Evolutionary conservation across 2,329 filamentous ascomycete species (phyloP).

Genomic region (Aspergillus candidus): DNA sequence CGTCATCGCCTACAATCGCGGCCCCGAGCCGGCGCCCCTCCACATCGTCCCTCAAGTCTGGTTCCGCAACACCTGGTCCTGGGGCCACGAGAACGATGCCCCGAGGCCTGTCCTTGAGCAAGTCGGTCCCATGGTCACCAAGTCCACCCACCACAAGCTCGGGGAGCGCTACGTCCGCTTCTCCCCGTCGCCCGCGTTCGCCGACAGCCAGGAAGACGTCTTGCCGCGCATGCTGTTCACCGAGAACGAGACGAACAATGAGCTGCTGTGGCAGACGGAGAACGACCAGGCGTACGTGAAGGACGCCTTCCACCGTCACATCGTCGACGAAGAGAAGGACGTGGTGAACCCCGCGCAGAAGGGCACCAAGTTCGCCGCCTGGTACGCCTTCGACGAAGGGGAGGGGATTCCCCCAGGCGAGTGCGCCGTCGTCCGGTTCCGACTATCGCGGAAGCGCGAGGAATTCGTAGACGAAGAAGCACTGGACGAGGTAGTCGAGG

Average conservation of each 20-base stretch:
- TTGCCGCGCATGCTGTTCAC: slow-evolving; percentile 83
- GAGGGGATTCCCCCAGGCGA: slow-evolving; percentile 83
- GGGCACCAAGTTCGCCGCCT: slow-evolving; percentile 85
- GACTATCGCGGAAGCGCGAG: slow-evolving; percentile 69
- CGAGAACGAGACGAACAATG: slow-evolving; percentile 88
- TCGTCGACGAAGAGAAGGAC: slow-evolving; percentile 72
- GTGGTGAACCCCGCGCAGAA: slow-evolving; percentile 73
- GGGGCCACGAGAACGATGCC: slow-evolving; percentile 70
- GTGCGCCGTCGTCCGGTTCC: slow-evolving; percentile 91
- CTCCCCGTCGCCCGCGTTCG: slow-evolving; percentile 83
- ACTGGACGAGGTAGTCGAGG: slow-evolving; percentile 86
- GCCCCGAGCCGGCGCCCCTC: slow-evolving; percentile 79
- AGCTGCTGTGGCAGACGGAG: slow-evolving; percentile 66
- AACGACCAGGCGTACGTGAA: slow-evolving; percentile 86
- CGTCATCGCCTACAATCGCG: slow-evolving; percentile 92
- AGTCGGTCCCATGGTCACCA: slow-evolving; percentile 60
- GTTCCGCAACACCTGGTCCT: slow-evolving; percentile 97
- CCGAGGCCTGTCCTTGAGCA: slow-evolving; percentile 74
- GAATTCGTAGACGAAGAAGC: slow-evolving; percentile 84
- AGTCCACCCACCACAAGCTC: slow-evolving; percentile 72
- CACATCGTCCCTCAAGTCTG: slow-evolving; percentile 93
- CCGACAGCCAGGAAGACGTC: slow-evolving; percentile 72
- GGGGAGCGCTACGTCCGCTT: slow-evolving; percentile 78
- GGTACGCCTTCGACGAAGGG: slow-evolving; percentile 86
- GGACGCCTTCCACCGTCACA: slow-evolving; percentile 85